Evolutionary conservation across 2,329 filamentous ascomycete genomes (phyloP), one percentile per base, ranked within the genome.

Genomic region (Aspergillus versicolor): DNA sequence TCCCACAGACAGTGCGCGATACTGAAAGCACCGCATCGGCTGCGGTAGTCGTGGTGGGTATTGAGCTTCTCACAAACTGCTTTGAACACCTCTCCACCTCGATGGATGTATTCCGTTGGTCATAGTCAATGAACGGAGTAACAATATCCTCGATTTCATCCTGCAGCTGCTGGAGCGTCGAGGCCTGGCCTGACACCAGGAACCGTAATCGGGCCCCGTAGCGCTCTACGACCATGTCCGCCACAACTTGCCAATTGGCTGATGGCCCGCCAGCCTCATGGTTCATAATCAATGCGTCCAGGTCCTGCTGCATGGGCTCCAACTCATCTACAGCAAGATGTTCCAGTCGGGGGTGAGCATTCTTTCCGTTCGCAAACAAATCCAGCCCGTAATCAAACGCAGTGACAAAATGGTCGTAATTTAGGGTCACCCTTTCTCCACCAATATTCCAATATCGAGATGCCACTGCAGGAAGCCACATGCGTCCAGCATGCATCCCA

Each of bases 211-310:
- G 77, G 32, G 81, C 75, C 4, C 81, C 80, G 64, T 88, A 91
- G 1, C 88, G 81, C 4, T 77, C 69, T 4, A 90, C 77, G 4
- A 92, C 75, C 77, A 88, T 80, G 63, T 92, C 89, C 0, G 81
- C 79, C 1, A 88, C 75, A 0, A 75, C 79, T 67, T 91, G 89
- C 89, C 89, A 92, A 64, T 90, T 75, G 24, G 83, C 66, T 3
- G 63, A 61, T 7, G 49, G 13, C 67, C 17, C 65, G 60, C 22
- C 60, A 63, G 48, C 61, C 12, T 72, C 70, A 11, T 72, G 64
- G 8, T 56, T 62, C 30, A 72, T 61, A 1, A 82, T 72, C 45
- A 84, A 70, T 0, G 67, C 55, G 3, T 72, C 72, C 1, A 88
- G 67, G 19, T 84, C 80, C 0, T 65, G 59, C 43, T 77, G 70